These are phyloP conservation scores for Podospora pseudocomata DNA, from an alignment of 495 filamentous ascomycete genomes.

Conservation along the genomic window DNA sequence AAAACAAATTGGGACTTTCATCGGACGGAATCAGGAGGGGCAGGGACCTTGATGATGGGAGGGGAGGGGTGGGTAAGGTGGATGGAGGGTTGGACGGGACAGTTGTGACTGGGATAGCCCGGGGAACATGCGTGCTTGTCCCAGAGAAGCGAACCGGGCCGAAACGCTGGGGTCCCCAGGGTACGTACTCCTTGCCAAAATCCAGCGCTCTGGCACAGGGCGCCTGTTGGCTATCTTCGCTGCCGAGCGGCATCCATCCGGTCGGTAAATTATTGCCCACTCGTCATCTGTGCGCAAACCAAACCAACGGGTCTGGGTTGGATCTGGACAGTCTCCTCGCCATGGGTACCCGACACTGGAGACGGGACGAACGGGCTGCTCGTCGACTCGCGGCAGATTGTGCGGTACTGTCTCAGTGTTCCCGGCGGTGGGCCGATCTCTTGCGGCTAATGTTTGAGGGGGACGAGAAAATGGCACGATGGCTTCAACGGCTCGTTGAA, in stretches of 20 bases:
- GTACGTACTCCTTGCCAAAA: slow-evolving; percentile 18
- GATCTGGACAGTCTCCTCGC: not conserved
- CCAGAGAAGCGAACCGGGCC: slow-evolving; percentile 19
- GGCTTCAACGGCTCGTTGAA: slow-evolving; percentile 20
- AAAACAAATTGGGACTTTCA: not conserved
- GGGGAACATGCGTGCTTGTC: not conserved
- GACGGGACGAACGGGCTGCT: not conserved
- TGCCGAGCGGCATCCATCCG: slow-evolving; percentile 21
- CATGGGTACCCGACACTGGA: slow-evolving; percentile 5
- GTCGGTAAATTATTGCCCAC: slow-evolving; percentile 24
- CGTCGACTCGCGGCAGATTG: slow-evolving; percentile 1
- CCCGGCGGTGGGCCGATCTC: not conserved
- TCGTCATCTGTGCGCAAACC: slow-evolving; percentile 19
- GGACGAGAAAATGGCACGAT: slow-evolving; percentile 9
- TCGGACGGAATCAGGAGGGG: not conserved
- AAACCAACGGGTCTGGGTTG: slow-evolving; percentile 10
- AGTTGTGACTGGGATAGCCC: not conserved
- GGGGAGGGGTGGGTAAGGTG: not conserved
- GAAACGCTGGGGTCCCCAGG: slow-evolving; percentile 17
- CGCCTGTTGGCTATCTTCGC: slow-evolving; percentile 18
- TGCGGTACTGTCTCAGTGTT: not conserved
- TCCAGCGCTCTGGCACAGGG: slow-evolving; percentile 16
- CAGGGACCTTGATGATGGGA: not conserved
- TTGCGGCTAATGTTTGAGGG: slow-evolving; percentile 16
- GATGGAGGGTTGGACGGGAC: slow-evolving; percentile 3